Evolutionary conservation across 768 basidiomycete genomes (phyloP), one percentile per base, ranked within the genome.

Genomic region (Amylocystis lapponica): DNA sequence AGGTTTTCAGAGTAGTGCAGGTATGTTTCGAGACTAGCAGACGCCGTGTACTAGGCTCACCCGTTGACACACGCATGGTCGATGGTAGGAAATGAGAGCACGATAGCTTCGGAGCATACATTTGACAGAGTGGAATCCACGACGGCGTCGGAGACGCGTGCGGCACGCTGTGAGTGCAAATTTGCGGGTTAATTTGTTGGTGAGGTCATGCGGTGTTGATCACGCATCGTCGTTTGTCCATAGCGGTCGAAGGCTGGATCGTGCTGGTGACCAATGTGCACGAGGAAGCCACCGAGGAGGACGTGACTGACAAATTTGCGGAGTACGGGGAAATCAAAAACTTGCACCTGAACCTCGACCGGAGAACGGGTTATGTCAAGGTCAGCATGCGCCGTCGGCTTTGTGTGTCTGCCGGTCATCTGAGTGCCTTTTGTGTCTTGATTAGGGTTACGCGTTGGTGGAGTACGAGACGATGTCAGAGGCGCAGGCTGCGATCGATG

Each of bases 191-290:
- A 34, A 30, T 41, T 44, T 16, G 20, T 30, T n/a, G n/a, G 37
- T 27, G 5, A n/a, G 34, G 32, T n/a, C n/a, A 7, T 19, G 6
- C 5, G 7, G 19, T 5, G 14, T 33, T 33, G 7, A 5, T 33
- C 9, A 9, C n/a, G n/a, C n/a, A n/a, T n/a, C n/a, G n/a, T n/a
- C n/a, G n/a, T n/a, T n/a, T n/a, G 36, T 32, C 47, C 51, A 38
- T 60, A 99, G 95, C 95, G 39, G 92, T 99, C 10, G 95, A 99
- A 63, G 95, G 95, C 36, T 99, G 95, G 94, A 97, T 99, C 43
- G 89, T 99, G 34, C 74, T 98, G 41, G 91, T 95, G 39, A 96
- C 92, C 27, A 88, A 88, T 51, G 89, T 99, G 6, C 95, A 99
- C 59, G 96, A 98, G 65, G 96, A 99, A 62, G 88, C 96, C 5